phyloP scores from a whole-genome alignment of 352 stramenopile genomes.

The Pythium aquatile region DNA sequence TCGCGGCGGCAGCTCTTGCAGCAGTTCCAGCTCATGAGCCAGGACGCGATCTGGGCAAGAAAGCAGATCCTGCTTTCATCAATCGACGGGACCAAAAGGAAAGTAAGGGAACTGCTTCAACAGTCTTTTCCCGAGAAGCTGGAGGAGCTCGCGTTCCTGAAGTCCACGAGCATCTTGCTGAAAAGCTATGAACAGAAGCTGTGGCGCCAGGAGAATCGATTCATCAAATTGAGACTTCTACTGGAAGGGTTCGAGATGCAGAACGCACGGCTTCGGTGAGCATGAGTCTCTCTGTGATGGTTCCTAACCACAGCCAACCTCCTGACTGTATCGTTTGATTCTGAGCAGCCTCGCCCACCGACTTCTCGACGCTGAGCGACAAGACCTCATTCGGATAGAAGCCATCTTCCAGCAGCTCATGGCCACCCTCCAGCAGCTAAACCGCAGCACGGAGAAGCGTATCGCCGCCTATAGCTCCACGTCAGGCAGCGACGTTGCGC shows the following conservation, averaged over 20 bases:
- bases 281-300: neutral
- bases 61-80: slow-evolving; percentile 25
- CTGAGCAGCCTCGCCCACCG: slow-evolving; percentile 30
- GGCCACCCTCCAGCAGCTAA: slow-evolving; percentile 4
- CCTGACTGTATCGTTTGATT: neutral
- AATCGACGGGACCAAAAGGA: slow-evolving; percentile 24
- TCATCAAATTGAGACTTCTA: slow-evolving; percentile 30
- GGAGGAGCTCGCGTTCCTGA: slow-evolving; percentile 40
- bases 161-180: slow-evolving; percentile 37
- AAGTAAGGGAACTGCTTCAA: slow-evolving; percentile 21
- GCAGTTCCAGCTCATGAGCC: slow-evolving; percentile 44
- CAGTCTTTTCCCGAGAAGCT: slow-evolving; percentile 26
- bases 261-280: slow-evolving; percentile 37
- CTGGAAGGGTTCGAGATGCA: slow-evolving; percentile 40
- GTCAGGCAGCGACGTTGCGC: slow-evolving; percentile 9
- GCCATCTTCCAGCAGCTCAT: slow-evolving; percentile 23
- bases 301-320: neutral
- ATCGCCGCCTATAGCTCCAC: slow-evolving; percentile 15
- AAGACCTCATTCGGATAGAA: slow-evolving; percentile 28
- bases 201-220: slow-evolving; percentile 43
- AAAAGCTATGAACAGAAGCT: slow-evolving; percentile 50
- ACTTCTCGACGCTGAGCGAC: slow-evolving; percentile 33
- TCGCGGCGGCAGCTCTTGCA: slow-evolving; percentile 28
- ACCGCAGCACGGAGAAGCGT: slow-evolving; percentile 16
- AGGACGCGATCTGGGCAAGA: slow-evolving; percentile 24